These are phyloP conservation scores for Tricholoma matsutake DNA, from an alignment of 768 basidiomycete genomes.

Conservation along the genomic window DNA sequence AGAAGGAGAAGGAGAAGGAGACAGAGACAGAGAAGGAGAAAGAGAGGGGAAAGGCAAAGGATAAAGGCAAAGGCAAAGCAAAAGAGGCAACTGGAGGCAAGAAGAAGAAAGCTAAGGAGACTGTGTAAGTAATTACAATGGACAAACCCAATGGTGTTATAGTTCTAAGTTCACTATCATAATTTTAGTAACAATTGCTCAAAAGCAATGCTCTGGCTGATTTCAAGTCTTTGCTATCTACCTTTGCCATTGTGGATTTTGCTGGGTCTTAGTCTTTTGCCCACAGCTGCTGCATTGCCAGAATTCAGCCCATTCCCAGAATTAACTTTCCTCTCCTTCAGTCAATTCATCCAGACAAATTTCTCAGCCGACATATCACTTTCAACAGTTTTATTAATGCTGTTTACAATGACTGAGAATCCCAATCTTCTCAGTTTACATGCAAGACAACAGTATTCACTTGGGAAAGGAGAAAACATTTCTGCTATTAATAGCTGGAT, in stretches of 20 bases:
- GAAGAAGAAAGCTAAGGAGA: background rate
- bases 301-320: slow-evolving; percentile 1
- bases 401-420: slow-evolving; percentile 8
- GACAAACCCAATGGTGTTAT: background rate
- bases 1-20: background rate
- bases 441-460: slow-evolving; percentile 3
- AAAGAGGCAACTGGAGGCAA: background rate
- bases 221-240: background rate
- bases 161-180: background rate
- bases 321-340: background rate
- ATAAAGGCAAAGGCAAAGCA: too few relatives aligned
- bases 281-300: background rate
- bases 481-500: background rate
- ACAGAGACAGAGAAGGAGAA: background rate
- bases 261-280: background rate
- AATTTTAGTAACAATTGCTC: background rate
- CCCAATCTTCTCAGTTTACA: slow-evolving; percentile 2
- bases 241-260: background rate
- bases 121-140: background rate
- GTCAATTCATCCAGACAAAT: background rate
- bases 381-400: slow-evolving; percentile 3
- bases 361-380: slow-evolving; percentile 4
- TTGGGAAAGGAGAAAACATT: background rate
- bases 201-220: background rate
- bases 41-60: too few relatives aligned